Evolutionary conservation across 2,329 filamentous ascomycete species (phyloP).

Genomic region (Colletotrichum sp.): DNA sequence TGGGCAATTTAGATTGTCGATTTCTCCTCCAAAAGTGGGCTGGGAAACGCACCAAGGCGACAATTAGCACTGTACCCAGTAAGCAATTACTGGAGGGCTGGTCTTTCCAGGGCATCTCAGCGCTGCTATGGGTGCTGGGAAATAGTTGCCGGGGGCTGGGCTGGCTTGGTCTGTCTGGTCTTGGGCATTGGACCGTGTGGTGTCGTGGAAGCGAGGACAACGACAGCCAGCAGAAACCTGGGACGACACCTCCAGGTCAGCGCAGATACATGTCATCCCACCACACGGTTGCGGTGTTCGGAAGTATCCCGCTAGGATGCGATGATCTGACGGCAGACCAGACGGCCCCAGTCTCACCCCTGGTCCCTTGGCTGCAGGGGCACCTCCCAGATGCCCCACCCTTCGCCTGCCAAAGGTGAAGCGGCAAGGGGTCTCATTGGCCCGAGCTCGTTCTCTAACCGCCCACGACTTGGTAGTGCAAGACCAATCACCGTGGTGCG

Average conservation of each 20-base stretch:
- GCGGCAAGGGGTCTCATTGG: constrained; percentile 39
- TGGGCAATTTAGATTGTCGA: not conserved
- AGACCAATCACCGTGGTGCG: constrained; percentile 30
- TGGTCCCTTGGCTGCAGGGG: constrained; percentile 13
- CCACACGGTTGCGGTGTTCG: rapidly evolving
- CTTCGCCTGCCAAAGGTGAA: constrained; percentile 24
- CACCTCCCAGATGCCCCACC: not conserved
- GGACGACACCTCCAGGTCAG: not conserved
- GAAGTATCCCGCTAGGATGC: constrained; percentile 2
- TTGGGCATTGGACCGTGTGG: not conserved
- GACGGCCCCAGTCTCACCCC: constrained; percentile 17
- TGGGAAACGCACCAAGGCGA: not conserved
- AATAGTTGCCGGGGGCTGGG: not conserved
- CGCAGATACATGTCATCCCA: not conserved
- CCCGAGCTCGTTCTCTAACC: constrained; percentile 37
- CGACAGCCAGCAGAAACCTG: not conserved
- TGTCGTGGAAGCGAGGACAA: not conserved
- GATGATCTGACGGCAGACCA: constrained; percentile 21
- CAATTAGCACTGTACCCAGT: not conserved
- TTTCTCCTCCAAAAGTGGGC: constrained; percentile 15
- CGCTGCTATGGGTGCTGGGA: not conserved
- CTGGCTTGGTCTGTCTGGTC: not conserved
- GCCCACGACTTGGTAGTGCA: constrained; percentile 32
- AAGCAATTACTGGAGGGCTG: not conserved
- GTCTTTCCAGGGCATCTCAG: constrained; percentile 1